A percentile compares a stretch with the other conserved stretches of the same genome.
phyloP scores from a whole-genome alignment of 1,284 basidiomycete genomes.

The Apiotrichum laibachii region DNA sequence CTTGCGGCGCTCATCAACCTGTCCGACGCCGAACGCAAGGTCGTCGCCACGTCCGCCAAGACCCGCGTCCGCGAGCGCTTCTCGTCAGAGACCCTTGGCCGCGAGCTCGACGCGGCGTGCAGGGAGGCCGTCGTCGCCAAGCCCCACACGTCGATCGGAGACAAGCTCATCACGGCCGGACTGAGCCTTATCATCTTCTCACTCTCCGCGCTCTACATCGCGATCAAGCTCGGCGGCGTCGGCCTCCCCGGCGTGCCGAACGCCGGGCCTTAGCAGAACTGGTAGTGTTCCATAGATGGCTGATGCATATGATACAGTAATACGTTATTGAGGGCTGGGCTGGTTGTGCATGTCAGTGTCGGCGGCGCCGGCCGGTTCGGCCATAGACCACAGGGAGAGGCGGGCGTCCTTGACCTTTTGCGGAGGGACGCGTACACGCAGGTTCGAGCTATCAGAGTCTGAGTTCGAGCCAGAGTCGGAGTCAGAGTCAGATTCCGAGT shows the following conservation, averaged over 20 bases:
- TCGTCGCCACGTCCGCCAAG: slow-evolving; percentile 60
- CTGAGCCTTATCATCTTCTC: slow-evolving; percentile 14
- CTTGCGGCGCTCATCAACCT: slow-evolving; percentile 63
- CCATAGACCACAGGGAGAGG: slow-evolving; percentile 12
- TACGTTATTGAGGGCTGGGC: background rate
- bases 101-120: slow-evolving; percentile 63
- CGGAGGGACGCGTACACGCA: background rate
- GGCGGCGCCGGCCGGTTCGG: background rate
- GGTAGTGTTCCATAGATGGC: background rate
- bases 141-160: slow-evolving; percentile 34
- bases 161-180: slow-evolving; percentile 32
- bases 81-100: slow-evolving; percentile 64
- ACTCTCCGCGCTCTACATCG: slow-evolving; percentile 5
- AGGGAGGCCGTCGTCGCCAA: slow-evolving; percentile 54
- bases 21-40: slow-evolving; percentile 53
- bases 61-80: slow-evolving; percentile 61
- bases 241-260: background rate
- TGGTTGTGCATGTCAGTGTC: background rate
- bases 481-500: slow-evolving; percentile 7
- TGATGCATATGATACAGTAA: slow-evolving; percentile 8
- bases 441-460: background rate
- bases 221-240: slow-evolving; percentile 2
- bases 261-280: background rate
- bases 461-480: background rate
- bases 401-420: slow-evolving; percentile 5